Evolutionary conservation across 306 rosid genomes (phyloP).

Genomic region (Quercus aquifolioides): DNA sequence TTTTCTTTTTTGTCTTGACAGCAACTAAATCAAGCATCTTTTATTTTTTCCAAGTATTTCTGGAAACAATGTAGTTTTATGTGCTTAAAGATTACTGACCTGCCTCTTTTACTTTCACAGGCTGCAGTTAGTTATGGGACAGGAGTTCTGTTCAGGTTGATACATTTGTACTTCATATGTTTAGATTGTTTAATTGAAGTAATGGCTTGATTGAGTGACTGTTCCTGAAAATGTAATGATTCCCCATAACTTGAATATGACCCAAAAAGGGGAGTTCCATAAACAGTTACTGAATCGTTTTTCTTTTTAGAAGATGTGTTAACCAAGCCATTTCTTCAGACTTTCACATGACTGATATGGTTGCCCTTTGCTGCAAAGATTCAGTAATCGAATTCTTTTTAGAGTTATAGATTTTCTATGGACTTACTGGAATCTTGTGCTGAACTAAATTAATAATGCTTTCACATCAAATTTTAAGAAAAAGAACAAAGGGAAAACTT

Average conservation of each 20-base stretch:
- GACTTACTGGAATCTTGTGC: neutral
- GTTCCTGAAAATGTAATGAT: neutral
- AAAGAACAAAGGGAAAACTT: neutral
- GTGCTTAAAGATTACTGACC: neutral
- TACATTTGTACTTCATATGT: constrained; percentile 18
- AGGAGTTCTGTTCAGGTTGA: constrained; percentile 80
- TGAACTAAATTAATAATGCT: neutral
- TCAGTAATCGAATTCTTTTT: neutral
- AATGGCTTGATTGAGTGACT: neutral
- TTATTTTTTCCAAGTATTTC: neutral
- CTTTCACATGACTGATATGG: neutral
- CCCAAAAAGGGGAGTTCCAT: neutral
- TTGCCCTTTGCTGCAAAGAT: neutral
- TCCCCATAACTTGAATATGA: constrained; percentile 10
- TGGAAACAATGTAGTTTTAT: neutral
- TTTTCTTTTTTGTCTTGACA: neutral
- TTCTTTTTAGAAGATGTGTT: neutral
- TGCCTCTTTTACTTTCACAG: constrained; percentile 37
- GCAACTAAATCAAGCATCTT: neutral
- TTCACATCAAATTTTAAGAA: neutral
- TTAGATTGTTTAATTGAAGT: constrained; percentile 5
- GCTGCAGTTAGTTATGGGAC: constrained; percentile 77
- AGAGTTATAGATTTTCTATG: neutral
- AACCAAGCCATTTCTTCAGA: neutral
- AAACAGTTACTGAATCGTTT: neutral